Percentiles rank a stretch among this genome's conserved stretches.
Evolutionary conservation across 352 stramenopile species (phyloP).

Genomic region (Globisporangium cystogenes): DNA sequence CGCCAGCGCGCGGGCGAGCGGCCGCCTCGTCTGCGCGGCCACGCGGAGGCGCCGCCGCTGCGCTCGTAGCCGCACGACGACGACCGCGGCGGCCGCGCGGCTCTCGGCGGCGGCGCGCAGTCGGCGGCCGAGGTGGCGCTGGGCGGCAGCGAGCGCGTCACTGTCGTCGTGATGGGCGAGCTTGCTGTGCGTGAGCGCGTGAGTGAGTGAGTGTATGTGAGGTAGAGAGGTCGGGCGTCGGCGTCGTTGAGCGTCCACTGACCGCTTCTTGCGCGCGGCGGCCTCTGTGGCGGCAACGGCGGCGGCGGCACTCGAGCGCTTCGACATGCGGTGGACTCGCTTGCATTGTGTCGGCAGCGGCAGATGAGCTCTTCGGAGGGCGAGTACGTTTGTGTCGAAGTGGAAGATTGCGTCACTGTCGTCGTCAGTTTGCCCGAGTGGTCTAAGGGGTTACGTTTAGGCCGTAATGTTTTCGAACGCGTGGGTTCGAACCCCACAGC

Average conservation of each 20-base stretch:
- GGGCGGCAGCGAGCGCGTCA: neutral
- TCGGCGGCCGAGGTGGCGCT: neutral
- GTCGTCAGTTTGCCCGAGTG: slow-evolving; percentile 20
- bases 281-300: neutral
- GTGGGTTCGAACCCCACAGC: slow-evolving; percentile 18
- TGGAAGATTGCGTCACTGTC: neutral
- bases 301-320: neutral
- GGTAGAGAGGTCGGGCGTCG: no score
- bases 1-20: neutral
- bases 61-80: neutral
- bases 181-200: neutral
- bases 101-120: neutral
- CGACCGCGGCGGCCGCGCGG: neutral
- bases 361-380: no score
- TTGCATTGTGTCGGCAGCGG: no score
- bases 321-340: neutral
- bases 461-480: slow-evolving; percentile 21
- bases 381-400: neutral
- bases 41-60: neutral
- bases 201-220: neutral
- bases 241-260: no score
- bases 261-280: neutral
- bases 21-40: neutral
- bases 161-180: neutral
- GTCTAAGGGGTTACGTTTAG: slow-evolving; percentile 26